These are phyloP conservation scores for Candida palmyrensis DNA, from an alignment of 805 yeast genomes.

Conservation along the genomic window DNA sequence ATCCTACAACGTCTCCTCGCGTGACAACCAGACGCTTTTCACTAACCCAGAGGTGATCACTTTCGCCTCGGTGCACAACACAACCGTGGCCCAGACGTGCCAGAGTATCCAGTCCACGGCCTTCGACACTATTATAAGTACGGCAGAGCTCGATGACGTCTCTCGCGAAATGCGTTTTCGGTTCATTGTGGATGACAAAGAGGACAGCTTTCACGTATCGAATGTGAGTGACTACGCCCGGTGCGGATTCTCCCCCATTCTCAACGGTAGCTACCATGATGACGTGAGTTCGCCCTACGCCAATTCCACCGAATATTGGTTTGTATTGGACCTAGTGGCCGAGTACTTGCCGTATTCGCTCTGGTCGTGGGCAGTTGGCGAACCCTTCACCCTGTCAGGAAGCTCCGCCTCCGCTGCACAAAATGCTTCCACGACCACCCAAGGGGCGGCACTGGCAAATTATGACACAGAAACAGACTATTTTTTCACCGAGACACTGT, in stretches of 20 bases:
- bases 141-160: constrained; percentile 7
- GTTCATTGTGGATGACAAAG: constrained; percentile 28
- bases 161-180: constrained; percentile 20
- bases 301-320: background rate
- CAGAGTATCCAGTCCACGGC: constrained; percentile 8
- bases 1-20: constrained; percentile 17
- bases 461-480: too few relatives aligned
- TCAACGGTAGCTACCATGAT: constrained; percentile 43
- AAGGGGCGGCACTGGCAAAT: too few relatives aligned
- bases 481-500: too few relatives aligned
- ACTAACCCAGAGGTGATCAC: constrained; percentile 2
- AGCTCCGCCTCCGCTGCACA: constrained; percentile 10
- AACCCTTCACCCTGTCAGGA: constrained; percentile 39
- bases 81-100: constrained; percentile 5
- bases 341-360: constrained; percentile 20
- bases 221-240: constrained; percentile 34
- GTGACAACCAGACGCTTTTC: constrained; percentile 18
- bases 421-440: too few relatives aligned
- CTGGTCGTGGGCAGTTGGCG: constrained; percentile 74
- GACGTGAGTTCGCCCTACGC: constrained; percentile 6
- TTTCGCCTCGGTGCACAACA: constrained; percentile 3
- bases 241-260: constrained; percentile 66
- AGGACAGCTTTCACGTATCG: constrained; percentile 30
- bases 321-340: constrained; percentile 15
- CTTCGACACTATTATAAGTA: too few relatives aligned